Evolutionary conservation across 129 eudicot species (phyloP).

Genomic region (Ambrosia trifida): DNA sequence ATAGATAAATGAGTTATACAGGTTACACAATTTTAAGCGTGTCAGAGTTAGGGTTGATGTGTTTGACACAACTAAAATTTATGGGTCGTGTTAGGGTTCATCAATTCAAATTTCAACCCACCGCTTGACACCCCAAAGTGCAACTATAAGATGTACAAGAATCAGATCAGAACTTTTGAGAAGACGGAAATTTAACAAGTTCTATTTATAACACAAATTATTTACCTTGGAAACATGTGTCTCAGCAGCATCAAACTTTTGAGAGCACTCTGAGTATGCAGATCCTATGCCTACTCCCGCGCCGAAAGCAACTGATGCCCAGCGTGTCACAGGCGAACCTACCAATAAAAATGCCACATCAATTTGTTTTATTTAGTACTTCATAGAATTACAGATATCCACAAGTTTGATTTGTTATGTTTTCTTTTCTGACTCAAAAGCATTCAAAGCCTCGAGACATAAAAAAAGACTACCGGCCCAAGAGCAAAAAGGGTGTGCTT

Average conservation of each 20-base stretch:
- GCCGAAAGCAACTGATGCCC: slow-evolving; percentile 93
- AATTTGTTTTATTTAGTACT: not conserved
- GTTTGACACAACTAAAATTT: not conserved
- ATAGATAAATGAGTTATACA: not conserved
- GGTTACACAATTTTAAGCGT: not conserved
- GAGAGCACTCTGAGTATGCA: slow-evolving; percentile 84
- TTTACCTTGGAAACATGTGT: slow-evolving; percentile 37
- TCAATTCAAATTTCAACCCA: not conserved
- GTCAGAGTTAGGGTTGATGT: not conserved
- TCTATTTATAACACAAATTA: not conserved
- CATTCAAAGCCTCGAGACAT: not conserved
- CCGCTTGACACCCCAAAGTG: not conserved
- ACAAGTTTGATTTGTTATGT: not conserved
- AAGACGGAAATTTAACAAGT: not conserved
- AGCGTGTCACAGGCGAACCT: slow-evolving; percentile 84
- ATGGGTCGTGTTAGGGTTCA: not conserved
- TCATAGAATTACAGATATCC: not conserved
- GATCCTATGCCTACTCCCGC: slow-evolving; percentile 93
- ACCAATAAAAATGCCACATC: slow-evolving; percentile 15
- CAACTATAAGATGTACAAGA: not conserved
- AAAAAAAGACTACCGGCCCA: not conserved
- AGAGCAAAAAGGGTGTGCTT: not conserved
- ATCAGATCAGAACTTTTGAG: not conserved
- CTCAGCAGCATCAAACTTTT: slow-evolving; percentile 46
- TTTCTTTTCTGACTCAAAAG: not conserved